Conservation (phyloP, 2,329 filamentous ascomycete genomes). For the Coleophoma cylindrospora region DNA sequence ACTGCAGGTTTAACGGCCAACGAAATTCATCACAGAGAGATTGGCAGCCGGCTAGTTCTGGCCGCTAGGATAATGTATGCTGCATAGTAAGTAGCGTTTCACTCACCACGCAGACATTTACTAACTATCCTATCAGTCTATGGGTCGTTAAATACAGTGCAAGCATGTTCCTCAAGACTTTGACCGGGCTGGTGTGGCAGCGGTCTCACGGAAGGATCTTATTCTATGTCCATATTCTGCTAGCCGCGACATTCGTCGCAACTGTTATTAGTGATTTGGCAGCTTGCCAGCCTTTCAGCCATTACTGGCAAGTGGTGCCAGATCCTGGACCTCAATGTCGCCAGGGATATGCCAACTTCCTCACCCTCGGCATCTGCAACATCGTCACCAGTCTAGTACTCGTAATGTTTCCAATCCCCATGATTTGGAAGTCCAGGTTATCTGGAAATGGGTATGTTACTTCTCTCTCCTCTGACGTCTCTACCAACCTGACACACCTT, state of each 20-base stretch:
- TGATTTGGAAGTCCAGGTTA: constrained; percentile 76
- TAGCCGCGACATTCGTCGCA: constrained; percentile 70
- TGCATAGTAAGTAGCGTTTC: constrained; percentile 62
- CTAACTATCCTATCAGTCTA: constrained; percentile 47
- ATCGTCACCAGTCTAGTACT: constrained; percentile 83
- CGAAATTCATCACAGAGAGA: constrained; percentile 56
- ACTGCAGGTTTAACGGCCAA: constrained; percentile 45
- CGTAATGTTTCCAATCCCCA: constrained; percentile 80
- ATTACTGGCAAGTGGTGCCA: constrained; percentile 76
- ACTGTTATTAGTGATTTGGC: constrained; percentile 74
- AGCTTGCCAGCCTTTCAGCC: constrained; percentile 72
- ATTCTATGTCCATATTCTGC: constrained; percentile 66
- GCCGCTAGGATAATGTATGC: constrained; percentile 80
- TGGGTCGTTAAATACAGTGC: constrained; percentile 90
- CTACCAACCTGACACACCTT: constrained; percentile 1
- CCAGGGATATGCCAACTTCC: constrained; percentile 75
- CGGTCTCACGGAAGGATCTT: constrained; percentile 67
- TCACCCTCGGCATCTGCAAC: constrained; percentile 82
- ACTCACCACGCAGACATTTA: neutral
- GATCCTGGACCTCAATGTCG: constrained; percentile 82
- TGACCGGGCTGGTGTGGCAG: constrained; percentile 78
- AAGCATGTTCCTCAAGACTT: constrained; percentile 80
- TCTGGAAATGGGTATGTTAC: constrained; percentile 42
- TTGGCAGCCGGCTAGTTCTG: constrained; percentile 79
- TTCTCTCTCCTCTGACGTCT: neutral